Evolutionary conservation across 2,329 filamentous ascomycete species (phyloP).

Genomic region (Blastomyces percursus): DNA sequence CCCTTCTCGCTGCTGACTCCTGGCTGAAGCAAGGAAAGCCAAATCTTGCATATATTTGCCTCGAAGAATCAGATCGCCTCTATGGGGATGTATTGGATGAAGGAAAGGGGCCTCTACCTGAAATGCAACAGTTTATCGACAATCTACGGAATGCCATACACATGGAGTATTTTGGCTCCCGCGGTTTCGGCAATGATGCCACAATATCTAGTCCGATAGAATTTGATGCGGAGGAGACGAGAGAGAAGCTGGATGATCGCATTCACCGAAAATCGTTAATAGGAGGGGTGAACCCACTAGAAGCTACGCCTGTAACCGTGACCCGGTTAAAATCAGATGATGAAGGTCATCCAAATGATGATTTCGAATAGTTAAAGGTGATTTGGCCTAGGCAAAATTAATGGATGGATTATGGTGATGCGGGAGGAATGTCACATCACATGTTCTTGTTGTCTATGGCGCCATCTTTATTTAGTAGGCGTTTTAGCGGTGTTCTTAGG

Average conservation of each 20-base stretch:
- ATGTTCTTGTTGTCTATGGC: neutral
- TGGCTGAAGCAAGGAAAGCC: conserved; percentile 72
- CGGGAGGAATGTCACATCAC: neutral
- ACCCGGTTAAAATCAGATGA: conserved; percentile 25
- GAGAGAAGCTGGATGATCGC: conserved; percentile 44
- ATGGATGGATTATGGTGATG: neutral
- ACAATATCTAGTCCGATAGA: conserved; percentile 22
- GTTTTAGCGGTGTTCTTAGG: neutral
- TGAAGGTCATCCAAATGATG: conserved; percentile 30
- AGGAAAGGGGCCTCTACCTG: conserved; percentile 37
- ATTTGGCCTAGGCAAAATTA: neutral
- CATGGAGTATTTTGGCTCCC: conserved; percentile 34
- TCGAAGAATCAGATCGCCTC: conserved; percentile 55
- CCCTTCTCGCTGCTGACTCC: conserved; percentile 66
- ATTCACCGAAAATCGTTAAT: conserved; percentile 48
- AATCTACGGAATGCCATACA: conserved; percentile 35
- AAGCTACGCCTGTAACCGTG: conserved; percentile 41
- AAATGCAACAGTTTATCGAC: conserved; percentile 41
- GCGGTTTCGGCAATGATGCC: conserved; percentile 25
- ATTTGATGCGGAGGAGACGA: conserved; percentile 31
- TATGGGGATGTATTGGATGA: conserved; percentile 39
- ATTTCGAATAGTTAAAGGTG: conserved; percentile 34
- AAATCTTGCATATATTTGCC: conserved; percentile 64
- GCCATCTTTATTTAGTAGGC: neutral
- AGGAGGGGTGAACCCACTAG: conserved; percentile 38